Evolutionary conservation across 2,329 filamentous ascomycete species (phyloP).

Genomic region (Berkeleyomyces rouxiae): DNA sequence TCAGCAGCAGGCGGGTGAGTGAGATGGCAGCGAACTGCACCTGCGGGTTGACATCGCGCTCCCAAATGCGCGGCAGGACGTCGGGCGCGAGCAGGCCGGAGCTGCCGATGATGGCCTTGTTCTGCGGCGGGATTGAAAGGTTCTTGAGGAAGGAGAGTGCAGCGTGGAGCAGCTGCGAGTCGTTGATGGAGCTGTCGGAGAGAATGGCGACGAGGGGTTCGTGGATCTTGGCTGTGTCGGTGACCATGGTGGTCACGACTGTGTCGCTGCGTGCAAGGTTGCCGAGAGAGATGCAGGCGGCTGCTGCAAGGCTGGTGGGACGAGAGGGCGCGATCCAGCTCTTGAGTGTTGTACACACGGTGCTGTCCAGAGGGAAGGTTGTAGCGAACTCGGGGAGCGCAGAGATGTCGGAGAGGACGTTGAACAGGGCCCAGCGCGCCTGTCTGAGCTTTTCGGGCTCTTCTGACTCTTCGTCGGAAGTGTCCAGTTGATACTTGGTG

Average conservation of each 20-base stretch:
- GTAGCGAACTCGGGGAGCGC: slow-evolving; percentile 30
- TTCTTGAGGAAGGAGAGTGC: slow-evolving; percentile 47
- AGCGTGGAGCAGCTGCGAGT: slow-evolving; percentile 39
- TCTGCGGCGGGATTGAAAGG: slow-evolving; percentile 38
- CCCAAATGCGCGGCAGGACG: slow-evolving; percentile 37
- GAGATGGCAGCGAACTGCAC: slow-evolving; percentile 45
- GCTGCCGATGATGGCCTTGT: slow-evolving; percentile 35
- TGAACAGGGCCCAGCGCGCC: slow-evolving; percentile 15
- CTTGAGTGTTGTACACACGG: slow-evolving; percentile 26
- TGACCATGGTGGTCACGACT: slow-evolving; percentile 33
- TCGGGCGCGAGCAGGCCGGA: slow-evolving; percentile 27
- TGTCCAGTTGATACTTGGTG: slow-evolving; percentile 23
- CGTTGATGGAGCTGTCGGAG: slow-evolving; percentile 23
- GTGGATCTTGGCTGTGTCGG: slow-evolving; percentile 22
- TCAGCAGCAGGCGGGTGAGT: slow-evolving; percentile 38
- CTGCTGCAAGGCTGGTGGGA: slow-evolving; percentile 32
- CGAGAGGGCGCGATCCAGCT: slow-evolving; percentile 28
- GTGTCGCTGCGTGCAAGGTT: slow-evolving; percentile 45
- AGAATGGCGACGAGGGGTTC: slow-evolving; percentile 31
- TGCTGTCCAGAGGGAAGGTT: slow-evolving; percentile 26
- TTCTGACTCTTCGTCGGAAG: slow-evolving; percentile 29
- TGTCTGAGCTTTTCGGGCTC: slow-evolving; percentile 28
- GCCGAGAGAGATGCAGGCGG: slow-evolving; percentile 43
- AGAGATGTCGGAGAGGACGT: slow-evolving; percentile 35
- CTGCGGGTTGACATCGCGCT: slow-evolving; percentile 35